phyloP scores from a whole-genome alignment of 805 yeast genomes.

The Groenewaldozyma salmanticensis region DNA sequence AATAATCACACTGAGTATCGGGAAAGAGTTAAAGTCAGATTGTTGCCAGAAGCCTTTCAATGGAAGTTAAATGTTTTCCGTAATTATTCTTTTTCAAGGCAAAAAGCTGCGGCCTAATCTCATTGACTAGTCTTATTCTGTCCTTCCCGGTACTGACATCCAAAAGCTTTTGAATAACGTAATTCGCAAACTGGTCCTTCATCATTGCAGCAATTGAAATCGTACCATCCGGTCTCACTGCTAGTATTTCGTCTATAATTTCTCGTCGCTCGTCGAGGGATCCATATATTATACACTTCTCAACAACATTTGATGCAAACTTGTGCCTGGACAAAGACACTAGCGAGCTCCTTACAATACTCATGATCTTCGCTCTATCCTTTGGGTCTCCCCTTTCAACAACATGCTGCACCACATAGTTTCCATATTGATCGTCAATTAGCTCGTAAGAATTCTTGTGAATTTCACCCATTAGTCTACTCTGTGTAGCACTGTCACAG shows the following conservation, averaged over 20 bases:
- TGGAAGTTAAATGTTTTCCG: conserved; percentile 78
- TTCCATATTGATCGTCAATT: conserved; percentile 95
- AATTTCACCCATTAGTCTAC: conserved; percentile 58
- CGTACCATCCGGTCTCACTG: conserved; percentile 19
- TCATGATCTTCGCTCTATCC: conserved; percentile 54
- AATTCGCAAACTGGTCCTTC: conserved; percentile 96
- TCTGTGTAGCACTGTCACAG: conserved; percentile 57
- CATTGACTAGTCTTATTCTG: conserved; percentile 57
- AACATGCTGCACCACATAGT: conserved; percentile 94
- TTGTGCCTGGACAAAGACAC: conserved; percentile 89
- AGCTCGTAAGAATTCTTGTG: conserved; percentile 61
- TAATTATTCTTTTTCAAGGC: conserved; percentile 57
- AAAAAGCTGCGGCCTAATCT: conserved; percentile 72
- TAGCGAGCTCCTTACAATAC: conserved; percentile 59
- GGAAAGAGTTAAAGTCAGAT: too few relatives aligned
- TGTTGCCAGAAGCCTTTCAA: conserved; percentile 49
- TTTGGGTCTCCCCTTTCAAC: conserved; percentile 61
- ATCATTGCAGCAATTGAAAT: conserved; percentile 77
- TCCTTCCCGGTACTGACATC: conserved; percentile 67
- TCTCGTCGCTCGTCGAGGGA: conserved; percentile 47
- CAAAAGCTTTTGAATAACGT: conserved; percentile 90
- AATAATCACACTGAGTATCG: too few relatives aligned
- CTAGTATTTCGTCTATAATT: conserved; percentile 53
- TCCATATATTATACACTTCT: conserved; percentile 78
- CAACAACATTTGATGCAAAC: conserved; percentile 96